A percentile compares a stretch with the other conserved stretches of the same genome.
phyloP scores from a whole-genome alignment of 1,139 yeast genomes.

The Kodamaea sp. region DNA sequence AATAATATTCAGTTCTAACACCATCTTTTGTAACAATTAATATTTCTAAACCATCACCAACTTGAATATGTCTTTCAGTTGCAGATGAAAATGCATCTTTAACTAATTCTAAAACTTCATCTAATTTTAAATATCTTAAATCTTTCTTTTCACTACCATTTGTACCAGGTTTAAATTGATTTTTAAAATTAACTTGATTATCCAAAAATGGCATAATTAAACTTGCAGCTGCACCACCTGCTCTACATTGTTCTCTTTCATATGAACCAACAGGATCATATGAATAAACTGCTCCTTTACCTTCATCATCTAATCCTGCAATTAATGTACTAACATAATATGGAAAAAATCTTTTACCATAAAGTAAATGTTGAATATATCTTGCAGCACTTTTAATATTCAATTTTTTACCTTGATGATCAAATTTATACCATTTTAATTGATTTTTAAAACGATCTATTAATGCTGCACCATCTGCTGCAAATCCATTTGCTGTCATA shows the following conservation, averaged over 20 bases:
- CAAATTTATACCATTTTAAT: constrained; percentile 91
- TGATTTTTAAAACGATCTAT: constrained; percentile 73
- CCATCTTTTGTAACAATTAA: constrained; percentile 92
- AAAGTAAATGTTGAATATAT: constrained; percentile 82
- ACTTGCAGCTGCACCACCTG: constrained; percentile 97
- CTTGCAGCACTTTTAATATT: constrained; percentile 78
- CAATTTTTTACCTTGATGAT: constrained; percentile 69
- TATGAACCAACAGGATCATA: constrained; percentile 98
- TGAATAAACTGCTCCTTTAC: constrained; percentile 91
- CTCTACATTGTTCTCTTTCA: constrained; percentile 95
- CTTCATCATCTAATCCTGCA: constrained; percentile 93
- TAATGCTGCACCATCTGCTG: constrained; percentile 90
- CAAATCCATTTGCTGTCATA: constrained; percentile 92
- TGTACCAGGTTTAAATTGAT: constrained; percentile 79
- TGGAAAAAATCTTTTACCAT: constrained; percentile 94
- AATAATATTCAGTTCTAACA: constrained; percentile 74
- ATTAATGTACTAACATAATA: constrained; percentile 92
- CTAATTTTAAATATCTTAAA: constrained; percentile 63
- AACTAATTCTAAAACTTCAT: constrained; percentile 82
- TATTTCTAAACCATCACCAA: constrained; percentile 93
- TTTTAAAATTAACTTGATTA: constrained; percentile 93
- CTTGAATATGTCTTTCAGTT: constrained; percentile 96
- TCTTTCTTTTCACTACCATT: constrained; percentile 62
- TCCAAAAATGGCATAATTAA: constrained; percentile 96
- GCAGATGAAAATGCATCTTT: constrained; percentile 94